These are phyloP conservation scores for Skeletonema costatum DNA, from an alignment of 108 stramenopile genomes.

Conservation along the genomic window DNA sequence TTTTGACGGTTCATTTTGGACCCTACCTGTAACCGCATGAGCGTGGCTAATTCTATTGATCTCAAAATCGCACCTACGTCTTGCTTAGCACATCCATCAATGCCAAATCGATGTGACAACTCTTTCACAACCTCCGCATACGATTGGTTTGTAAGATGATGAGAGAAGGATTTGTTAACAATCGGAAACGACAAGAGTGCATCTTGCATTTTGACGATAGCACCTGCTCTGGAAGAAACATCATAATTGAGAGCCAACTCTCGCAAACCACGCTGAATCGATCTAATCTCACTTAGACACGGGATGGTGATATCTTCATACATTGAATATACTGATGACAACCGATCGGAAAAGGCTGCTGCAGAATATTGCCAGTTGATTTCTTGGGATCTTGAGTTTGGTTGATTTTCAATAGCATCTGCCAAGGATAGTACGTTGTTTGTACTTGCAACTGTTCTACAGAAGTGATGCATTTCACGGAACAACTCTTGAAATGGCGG, in stretches of 20 bases:
- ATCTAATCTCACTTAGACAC: conserved; percentile 62
- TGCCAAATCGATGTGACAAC: conserved; percentile 26
- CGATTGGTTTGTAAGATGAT: conserved; percentile 19
- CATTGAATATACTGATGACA: conserved; percentile 52
- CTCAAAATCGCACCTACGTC: conserved; percentile 20
- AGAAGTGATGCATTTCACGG: conserved; percentile 75
- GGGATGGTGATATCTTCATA: conserved; percentile 85
- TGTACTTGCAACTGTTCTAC: conserved; percentile 46
- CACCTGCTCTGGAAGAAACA: conserved; percentile 5
- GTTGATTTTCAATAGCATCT: conserved; percentile 18
- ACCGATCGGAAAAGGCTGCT: conserved; percentile 66
- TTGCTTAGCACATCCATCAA: conserved; percentile 12
- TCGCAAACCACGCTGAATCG: conserved; percentile 68
- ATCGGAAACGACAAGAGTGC: conserved; percentile 41
- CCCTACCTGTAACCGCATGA: conserved; percentile 31
- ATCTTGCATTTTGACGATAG: conserved; percentile 37
- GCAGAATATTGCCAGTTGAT: conserved; percentile 81
- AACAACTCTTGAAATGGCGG: conserved; percentile 78
- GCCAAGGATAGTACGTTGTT: conserved; percentile 53
- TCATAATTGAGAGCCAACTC: conserved; percentile 30
- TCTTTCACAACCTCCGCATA: conserved; percentile 14
- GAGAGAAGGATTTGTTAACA: conserved; percentile 9
- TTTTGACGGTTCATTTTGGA: conserved; percentile 3
- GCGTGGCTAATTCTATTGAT: conserved; percentile 29
- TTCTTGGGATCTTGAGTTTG: conserved; percentile 46